A percentile compares a stretch with the other conserved stretches of the same genome.
phyloP scores from a whole-genome alignment of 2,329 filamentous ascomycete genomes.

The Aspergillus awamori region DNA sequence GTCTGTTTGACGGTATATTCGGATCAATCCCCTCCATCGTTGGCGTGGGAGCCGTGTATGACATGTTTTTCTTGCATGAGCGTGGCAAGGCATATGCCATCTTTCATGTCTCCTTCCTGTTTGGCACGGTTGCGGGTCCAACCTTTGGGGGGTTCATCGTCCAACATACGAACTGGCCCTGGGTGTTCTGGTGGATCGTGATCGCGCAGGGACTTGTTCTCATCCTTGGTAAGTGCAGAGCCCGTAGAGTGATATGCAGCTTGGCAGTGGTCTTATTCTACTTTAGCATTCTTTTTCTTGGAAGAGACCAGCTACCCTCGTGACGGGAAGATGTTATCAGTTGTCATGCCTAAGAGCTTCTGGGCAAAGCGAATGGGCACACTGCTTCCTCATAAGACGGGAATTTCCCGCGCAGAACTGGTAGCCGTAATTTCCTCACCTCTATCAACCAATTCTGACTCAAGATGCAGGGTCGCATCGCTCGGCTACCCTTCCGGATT shows the following conservation, averaged over 20 bases:
- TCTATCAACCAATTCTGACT: not conserved
- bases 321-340: not conserved
- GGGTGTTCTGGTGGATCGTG: conserved; percentile 4
- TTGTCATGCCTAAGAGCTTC: not conserved
- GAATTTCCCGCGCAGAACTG: not conserved
- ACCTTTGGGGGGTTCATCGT: conserved; percentile 5
- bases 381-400: not conserved
- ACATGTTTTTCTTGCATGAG: conserved; percentile 8
- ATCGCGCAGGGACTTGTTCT: not conserved
- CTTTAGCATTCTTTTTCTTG: not conserved
- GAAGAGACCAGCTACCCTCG: not conserved
- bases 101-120: conserved; percentile 1
- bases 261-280: not conserved
- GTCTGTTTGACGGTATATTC: conserved; percentile 1
- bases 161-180: not conserved
- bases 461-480: not conserved
- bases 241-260: no score
- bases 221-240: not conserved
- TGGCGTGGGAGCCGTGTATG: not conserved
- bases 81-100: conserved; percentile 1
- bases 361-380: not conserved
- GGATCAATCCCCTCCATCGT: not conserved
- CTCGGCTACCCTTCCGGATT: not conserved
- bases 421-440: not conserved
- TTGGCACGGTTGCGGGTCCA: not conserved